These are phyloP conservation scores for Tylopilus vinaceipallidus DNA, from an alignment of 768 basidiomycete species.

Conservation along the genomic window DNA sequence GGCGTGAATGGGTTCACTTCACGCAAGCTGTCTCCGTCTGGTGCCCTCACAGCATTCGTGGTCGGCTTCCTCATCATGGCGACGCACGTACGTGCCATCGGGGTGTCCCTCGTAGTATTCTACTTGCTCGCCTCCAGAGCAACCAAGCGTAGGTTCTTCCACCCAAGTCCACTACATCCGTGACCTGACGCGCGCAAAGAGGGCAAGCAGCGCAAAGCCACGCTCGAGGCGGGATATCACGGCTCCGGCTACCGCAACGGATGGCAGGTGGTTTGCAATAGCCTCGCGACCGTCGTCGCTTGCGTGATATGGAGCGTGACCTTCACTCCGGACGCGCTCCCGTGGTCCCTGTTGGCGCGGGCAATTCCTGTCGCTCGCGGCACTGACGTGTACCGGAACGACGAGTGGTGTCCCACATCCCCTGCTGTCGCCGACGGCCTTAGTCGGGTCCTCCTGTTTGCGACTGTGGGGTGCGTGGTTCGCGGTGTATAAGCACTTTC, in stretches of 20 bases:
- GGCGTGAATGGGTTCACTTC: slow-evolving; percentile 69
- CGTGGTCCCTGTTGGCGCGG: slow-evolving; percentile 34
- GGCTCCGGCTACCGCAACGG: slow-evolving; percentile 72
- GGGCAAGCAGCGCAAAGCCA: slow-evolving; percentile 71
- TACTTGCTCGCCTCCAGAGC: slow-evolving; percentile 81
- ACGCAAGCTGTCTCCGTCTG: slow-evolving; percentile 72
- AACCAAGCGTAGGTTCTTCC: slow-evolving; percentile 62
- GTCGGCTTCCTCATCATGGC: slow-evolving; percentile 75
- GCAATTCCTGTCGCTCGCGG: slow-evolving; percentile 12
- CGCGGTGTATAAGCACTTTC: background rate
- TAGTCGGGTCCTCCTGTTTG: slow-evolving; percentile 63
- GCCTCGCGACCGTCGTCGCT: slow-evolving; percentile 59
- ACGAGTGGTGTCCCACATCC: slow-evolving; percentile 64
- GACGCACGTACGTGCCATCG: slow-evolving; percentile 63
- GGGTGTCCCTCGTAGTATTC: slow-evolving; percentile 66
- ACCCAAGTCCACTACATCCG: background rate
- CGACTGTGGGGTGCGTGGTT: slow-evolving; percentile 57
- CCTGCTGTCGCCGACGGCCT: slow-evolving; percentile 42
- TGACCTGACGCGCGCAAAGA: slow-evolving; percentile 37
- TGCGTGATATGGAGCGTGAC: slow-evolving; percentile 61
- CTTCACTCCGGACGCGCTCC: slow-evolving; percentile 45
- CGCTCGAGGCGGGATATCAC: slow-evolving; percentile 76
- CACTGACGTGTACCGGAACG: slow-evolving; percentile 35
- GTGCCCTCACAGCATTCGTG: slow-evolving; percentile 72
- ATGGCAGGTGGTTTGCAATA: slow-evolving; percentile 84